A percentile compares a stretch with the other conserved stretches of the same genome.
Conservation (phyloP, 2,329 filamentous ascomycete species). For the Diplocarpon mali region DNA sequence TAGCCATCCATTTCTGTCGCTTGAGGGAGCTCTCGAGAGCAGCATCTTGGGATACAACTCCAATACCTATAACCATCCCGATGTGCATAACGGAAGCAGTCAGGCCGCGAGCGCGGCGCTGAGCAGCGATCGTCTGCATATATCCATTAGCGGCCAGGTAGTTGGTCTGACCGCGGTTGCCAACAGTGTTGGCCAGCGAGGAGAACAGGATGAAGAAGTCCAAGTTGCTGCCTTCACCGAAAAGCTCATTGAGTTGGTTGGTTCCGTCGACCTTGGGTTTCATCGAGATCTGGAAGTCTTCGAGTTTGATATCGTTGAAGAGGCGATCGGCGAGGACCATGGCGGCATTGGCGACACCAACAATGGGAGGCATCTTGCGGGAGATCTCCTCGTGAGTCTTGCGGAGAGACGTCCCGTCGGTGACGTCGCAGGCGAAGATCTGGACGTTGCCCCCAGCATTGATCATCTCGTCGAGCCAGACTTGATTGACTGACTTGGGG, state of each 20-base stretch:
- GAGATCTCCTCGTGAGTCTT: constrained; percentile 7
- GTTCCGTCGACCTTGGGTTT: constrained; percentile 29
- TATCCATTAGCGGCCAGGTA: constrained; percentile 36
- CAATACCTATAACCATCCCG: constrained; percentile 35
- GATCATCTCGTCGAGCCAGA: constrained; percentile 6
- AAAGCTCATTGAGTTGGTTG: constrained; percentile 26
- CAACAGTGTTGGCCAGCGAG: constrained; percentile 24
- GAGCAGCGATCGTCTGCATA: constrained; percentile 25
- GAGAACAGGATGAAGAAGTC: constrained; percentile 32
- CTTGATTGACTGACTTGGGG: constrained; percentile 25
- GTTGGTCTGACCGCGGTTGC: constrained; percentile 32
- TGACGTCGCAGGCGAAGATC: constrained; percentile 9
- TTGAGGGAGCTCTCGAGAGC: constrained; percentile 9
- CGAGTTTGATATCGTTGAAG: constrained; percentile 25
- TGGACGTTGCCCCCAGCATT: constrained; percentile 4
- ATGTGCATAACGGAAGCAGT: constrained; percentile 40
- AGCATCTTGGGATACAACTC: constrained; percentile 26
- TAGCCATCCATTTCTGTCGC: constrained; percentile 10
- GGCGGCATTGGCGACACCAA: constrained; percentile 34
- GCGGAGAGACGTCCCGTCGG: constrained; percentile 4
- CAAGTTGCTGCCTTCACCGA: constrained; percentile 20
- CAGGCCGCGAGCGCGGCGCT: constrained; percentile 31
- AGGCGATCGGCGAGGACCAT: constrained; percentile 33
- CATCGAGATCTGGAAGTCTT: constrained; percentile 21
- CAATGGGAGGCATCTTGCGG: constrained; percentile 28